A percentile compares a stretch with the other conserved stretches of the same genome.
These are phyloP conservation scores for Pichia manshurica DNA, from an alignment of 805 yeast species.

Conservation along the genomic window DNA sequence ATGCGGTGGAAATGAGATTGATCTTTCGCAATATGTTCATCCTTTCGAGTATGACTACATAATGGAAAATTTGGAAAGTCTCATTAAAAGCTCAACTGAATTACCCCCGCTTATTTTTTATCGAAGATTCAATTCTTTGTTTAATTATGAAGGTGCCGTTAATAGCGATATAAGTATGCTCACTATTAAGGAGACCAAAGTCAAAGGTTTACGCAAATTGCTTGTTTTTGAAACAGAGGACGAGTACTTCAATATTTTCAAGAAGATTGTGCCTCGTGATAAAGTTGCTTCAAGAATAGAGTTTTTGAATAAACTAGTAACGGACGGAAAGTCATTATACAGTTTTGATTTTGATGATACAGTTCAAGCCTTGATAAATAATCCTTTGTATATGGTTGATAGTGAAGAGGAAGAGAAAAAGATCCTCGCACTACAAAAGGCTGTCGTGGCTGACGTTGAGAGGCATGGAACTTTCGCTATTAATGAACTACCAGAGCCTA, in stretches of 20 bases:
- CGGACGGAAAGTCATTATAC: constrained; percentile 22
- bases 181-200: constrained; percentile 13
- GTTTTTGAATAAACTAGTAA: constrained; percentile 20
- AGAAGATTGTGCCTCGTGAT: constrained; percentile 16
- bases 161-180: constrained; percentile 4
- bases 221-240: constrained; percentile 16
- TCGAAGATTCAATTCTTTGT: constrained; percentile 13
- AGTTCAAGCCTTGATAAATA: constrained; percentile 7
- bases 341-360: constrained; percentile 16
- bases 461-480: no score
- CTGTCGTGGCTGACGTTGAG: not conserved
- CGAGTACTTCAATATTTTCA: constrained; percentile 17
- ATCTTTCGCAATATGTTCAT: constrained; percentile 18
- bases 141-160: constrained; percentile 4
- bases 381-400: constrained; percentile 3
- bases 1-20: constrained; percentile 15
- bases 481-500: no score
- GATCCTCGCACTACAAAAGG: not conserved
- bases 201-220: constrained; percentile 14
- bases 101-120: constrained; percentile 19
- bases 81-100: constrained; percentile 5
- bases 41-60: constrained; percentile 24
- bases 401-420: constrained; percentile 14
- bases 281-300: constrained; percentile 14
- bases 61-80: constrained; percentile 12